These are phyloP conservation scores for Arabidopsis lyrata DNA, from an alignment of 441 rosid genomes.

Conservation along the genomic window DNA sequence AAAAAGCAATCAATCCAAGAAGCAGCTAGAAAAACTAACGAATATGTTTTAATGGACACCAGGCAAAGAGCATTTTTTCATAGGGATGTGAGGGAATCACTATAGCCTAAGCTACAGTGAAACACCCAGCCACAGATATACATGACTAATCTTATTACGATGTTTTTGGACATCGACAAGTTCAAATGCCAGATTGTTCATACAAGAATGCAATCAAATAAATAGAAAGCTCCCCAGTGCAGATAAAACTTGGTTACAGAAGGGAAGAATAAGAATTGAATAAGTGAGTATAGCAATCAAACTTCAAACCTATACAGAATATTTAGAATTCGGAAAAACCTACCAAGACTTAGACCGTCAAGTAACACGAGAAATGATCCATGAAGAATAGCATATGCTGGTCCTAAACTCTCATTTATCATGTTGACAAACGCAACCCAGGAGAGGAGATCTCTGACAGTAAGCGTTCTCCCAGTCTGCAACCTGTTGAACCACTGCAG, in stretches of 20 bases:
- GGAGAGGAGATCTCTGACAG: slow-evolving; percentile 96
- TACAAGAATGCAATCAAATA: slow-evolving; percentile 1
- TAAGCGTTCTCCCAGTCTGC: slow-evolving; percentile 84
- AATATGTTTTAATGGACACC: neutral
- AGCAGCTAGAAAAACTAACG: slow-evolving; percentile 5
- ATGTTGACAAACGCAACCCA: slow-evolving; percentile 83
- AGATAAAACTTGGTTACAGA: neutral
- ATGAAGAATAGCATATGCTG: slow-evolving; percentile 74
- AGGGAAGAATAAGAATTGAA: slow-evolving; percentile 5
- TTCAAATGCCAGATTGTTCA: slow-evolving; percentile 8
- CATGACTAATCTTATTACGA: neutral
- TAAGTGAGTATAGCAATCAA: slow-evolving; percentile 17
- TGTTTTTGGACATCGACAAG: slow-evolving; percentile 5
- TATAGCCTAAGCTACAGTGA: neutral
- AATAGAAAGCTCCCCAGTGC: slow-evolving; percentile 5
- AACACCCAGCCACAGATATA: slow-evolving; percentile 1
- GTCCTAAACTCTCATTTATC: slow-evolving; percentile 65
- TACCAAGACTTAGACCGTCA: slow-evolving; percentile 96
- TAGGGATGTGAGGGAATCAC: slow-evolving; percentile 5
- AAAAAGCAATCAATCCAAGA: slow-evolving; percentile 7
- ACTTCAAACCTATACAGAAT: neutral
- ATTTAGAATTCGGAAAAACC: slow-evolving; percentile 16
- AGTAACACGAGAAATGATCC: slow-evolving; percentile 97
- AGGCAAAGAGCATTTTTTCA: neutral
- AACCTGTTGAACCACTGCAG: slow-evolving; percentile 89